A percentile compares a stretch with the other conserved stretches of the same genome.
phyloP scores from a whole-genome alignment of 2,329 filamentous ascomycete genomes.

The Xylariaceae sp. region DNA sequence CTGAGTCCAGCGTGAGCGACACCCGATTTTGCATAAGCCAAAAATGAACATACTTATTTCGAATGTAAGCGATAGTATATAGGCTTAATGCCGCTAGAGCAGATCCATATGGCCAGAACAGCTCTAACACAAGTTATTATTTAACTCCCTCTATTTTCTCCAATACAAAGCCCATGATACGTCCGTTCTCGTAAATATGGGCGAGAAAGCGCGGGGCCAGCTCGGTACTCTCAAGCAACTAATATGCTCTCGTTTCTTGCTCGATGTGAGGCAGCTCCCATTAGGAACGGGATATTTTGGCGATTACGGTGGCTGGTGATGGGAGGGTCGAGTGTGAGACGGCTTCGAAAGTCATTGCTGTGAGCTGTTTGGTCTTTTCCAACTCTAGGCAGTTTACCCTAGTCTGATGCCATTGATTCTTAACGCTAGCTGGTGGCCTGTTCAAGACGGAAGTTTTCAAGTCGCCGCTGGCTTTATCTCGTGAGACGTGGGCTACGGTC shows the following conservation, averaged over 20 bases:
- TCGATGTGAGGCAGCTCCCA: slow-evolving; percentile 45
- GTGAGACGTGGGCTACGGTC: slow-evolving; percentile 37
- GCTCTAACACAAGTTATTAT: too few species aligned
- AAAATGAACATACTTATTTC: too few species aligned
- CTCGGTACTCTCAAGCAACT: slow-evolving; percentile 37
- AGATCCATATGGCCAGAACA: too few species aligned
- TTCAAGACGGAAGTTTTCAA: slow-evolving; percentile 37
- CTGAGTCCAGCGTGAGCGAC: too few species aligned
- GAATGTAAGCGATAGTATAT: too few species aligned
- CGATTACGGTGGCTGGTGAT: slow-evolving; percentile 34
- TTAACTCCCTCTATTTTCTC: slow-evolving; percentile 45
- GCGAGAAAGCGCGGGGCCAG: slow-evolving; percentile 46
- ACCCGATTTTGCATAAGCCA: too few species aligned
- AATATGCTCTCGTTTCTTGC: slow-evolving; percentile 42
- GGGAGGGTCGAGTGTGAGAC: slow-evolving; percentile 30
- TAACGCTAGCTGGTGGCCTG: slow-evolving; percentile 35
- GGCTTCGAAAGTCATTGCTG: slow-evolving; percentile 37
- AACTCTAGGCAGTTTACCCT: slow-evolving; percentile 38
- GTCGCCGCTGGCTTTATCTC: slow-evolving; percentile 36
- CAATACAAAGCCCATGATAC: slow-evolving; percentile 46
- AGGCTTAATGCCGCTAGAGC: too few species aligned
- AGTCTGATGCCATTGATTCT: slow-evolving; percentile 37
- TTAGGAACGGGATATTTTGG: slow-evolving; percentile 45
- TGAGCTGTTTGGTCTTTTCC: slow-evolving; percentile 38
- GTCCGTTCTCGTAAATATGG: slow-evolving; percentile 45